phyloP scores from a whole-genome alignment of 495 filamentous ascomycete species.

The Aspergillus leporis region DNA sequence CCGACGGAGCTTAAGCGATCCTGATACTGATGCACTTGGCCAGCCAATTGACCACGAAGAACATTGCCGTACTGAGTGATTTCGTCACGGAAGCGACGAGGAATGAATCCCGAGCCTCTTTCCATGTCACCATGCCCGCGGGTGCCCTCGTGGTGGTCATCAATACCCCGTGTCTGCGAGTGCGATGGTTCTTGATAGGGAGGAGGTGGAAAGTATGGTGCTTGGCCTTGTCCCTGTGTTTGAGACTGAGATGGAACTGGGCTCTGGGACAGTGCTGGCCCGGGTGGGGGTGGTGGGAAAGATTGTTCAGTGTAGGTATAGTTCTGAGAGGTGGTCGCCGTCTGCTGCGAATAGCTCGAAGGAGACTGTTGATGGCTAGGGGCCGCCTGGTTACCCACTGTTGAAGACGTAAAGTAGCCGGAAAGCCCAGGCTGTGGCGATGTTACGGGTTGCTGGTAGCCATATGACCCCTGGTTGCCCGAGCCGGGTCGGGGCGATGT shows the following conservation, averaged over 20 bases:
- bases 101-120: slow-evolving; percentile 26
- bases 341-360: slow-evolving; percentile 2
- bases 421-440: slow-evolving; percentile 1
- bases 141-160: slow-evolving; percentile 32
- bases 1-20: slow-evolving; percentile 33
- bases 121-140: slow-evolving; percentile 31
- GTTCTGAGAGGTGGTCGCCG: slow-evolving; percentile 14
- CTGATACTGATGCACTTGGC: slow-evolving; percentile 51
- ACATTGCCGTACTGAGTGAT: slow-evolving; percentile 35
- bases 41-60: slow-evolving; percentile 46
- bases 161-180: slow-evolving; percentile 40
- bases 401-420: slow-evolving; percentile 17
- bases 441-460: slow-evolving; percentile 13
- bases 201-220: slow-evolving; percentile 35
- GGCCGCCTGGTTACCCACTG: slow-evolving; percentile 18
- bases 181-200: slow-evolving; percentile 35
- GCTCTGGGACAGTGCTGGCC: slow-evolving; percentile 27
- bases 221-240: slow-evolving; percentile 15
- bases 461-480: slow-evolving; percentile 7
- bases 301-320: slow-evolving; percentile 44
- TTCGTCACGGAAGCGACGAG: slow-evolving; percentile 37
- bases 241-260: slow-evolving; percentile 13
- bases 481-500: slow-evolving; percentile 9
- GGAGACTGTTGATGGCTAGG: not conserved
- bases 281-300: slow-evolving; percentile 46